Conservation (phyloP, 75 land plant species). For the Sequoia sempervirens region DNA sequence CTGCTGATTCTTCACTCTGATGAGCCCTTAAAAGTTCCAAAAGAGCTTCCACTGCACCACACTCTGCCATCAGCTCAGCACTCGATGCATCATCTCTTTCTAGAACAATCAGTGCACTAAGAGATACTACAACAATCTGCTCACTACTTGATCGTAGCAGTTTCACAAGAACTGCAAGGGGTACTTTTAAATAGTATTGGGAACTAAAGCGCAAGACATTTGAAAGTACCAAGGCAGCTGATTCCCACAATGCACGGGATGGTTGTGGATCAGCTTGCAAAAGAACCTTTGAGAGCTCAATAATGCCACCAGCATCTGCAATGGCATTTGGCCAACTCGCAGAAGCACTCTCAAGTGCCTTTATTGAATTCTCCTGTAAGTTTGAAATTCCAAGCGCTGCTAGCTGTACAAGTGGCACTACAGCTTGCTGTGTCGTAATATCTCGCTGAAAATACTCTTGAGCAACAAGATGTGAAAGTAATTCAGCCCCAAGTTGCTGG, state of each 20-base stretch:
- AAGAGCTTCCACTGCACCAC: slow-evolving; percentile 87
- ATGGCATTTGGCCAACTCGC: slow-evolving; percentile 89
- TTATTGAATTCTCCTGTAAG: slow-evolving; percentile 84
- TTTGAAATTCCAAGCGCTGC: slow-evolving; percentile 68
- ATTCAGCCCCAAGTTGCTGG: slow-evolving; percentile 90
- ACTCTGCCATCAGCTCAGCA: slow-evolving; percentile 80
- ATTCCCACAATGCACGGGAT: slow-evolving; percentile 84
- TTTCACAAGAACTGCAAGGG: slow-evolving; percentile 76
- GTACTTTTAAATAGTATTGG: slow-evolving; percentile 71
- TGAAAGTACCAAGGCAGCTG: slow-evolving; percentile 80
- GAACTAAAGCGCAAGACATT: slow-evolving; percentile 65
- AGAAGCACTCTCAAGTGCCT: slow-evolving; percentile 82
- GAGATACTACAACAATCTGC: slow-evolving; percentile 66
- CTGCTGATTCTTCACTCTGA: slow-evolving; percentile 88
- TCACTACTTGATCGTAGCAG: slow-evolving; percentile 64
- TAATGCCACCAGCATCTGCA: slow-evolving; percentile 89
- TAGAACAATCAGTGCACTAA: slow-evolving; percentile 71
- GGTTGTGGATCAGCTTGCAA: slow-evolving; percentile 85
- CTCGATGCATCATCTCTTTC: slow-evolving; percentile 74
- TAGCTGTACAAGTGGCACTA: slow-evolving; percentile 81
- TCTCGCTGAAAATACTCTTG: slow-evolving; percentile 92
- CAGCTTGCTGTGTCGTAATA: slow-evolving; percentile 68
- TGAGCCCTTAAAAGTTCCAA: slow-evolving; percentile 81
- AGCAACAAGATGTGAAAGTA: slow-evolving; percentile 73
- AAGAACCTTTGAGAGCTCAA: slow-evolving; percentile 77